Base-by-base conservation (phyloP, 2,329 filamentous ascomycete genomes). In the Clonostachys solani region DNA sequence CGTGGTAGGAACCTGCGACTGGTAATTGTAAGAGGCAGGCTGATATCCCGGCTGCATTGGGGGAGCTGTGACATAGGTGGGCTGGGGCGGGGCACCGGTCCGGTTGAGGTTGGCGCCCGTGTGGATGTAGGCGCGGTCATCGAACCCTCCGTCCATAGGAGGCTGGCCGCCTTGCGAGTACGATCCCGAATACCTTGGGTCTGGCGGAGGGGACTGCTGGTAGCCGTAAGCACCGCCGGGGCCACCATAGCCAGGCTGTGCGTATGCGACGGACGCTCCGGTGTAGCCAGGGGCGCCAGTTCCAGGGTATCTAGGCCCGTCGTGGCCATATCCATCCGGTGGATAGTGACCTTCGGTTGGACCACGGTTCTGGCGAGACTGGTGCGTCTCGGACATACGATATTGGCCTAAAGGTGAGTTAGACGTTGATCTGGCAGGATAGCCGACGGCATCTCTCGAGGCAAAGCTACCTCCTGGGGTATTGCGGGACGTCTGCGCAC, bases 361-460 rank as follows among this genome's bases (percentile, higher is more conserved):
- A 48, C 73, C 73, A 54, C 70, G 69, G 51, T 75, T 68, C 56
- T 77, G 73, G 47, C 73, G 70, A 50, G 71, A 68, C 56, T 69
- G 66, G 47, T 69, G 66, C 40, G 73, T 75, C 65, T 78, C 69
- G 52, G 77, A 80, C 60, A 78, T 73, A 63, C 74, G 74, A 60
- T 80, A 80, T 64, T 77, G 74, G 60, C 72, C 78, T 81, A 70
- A 60, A 63, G 72, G 72, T 61, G 74, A 76, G 77, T 82, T 81
- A 82, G 78, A 80, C 66, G 63, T 59, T 47, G 64, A 68, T 74
- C 72, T 75, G 63, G 69, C 66, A 65, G 65, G 69, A 58, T 66
- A 60, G 63, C 64, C 69, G 60, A 68, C 65, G 63, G 67, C 64
- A 60, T 73, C 71, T 72, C 72, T 74, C 63, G 72, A 77, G 68